Conservation (phyloP, 2,329 filamentous ascomycete genomes). For the Zymoseptoria passerinii region DNA sequence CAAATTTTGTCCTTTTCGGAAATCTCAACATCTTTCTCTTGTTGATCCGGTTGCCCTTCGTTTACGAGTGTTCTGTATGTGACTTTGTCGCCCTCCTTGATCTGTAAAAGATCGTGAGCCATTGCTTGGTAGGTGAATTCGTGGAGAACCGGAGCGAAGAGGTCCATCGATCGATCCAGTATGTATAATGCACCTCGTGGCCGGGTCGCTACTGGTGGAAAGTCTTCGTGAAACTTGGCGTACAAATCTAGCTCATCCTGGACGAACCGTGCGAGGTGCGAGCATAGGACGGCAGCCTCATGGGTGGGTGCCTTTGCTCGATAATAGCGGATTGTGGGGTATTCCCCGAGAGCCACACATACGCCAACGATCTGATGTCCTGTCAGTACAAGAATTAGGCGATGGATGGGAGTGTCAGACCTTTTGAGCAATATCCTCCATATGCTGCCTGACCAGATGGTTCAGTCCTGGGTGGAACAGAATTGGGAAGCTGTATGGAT, state of each 20-base stretch:
- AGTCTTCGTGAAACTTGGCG: slow-evolving; percentile 72
- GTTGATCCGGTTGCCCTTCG: slow-evolving; percentile 58
- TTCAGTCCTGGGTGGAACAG: slow-evolving; percentile 90
- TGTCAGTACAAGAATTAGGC: neutral
- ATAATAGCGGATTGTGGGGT: slow-evolving; percentile 88
- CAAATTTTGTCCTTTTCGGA: slow-evolving; percentile 86
- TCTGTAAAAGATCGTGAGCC: slow-evolving; percentile 85
- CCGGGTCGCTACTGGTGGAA: slow-evolving; percentile 68
- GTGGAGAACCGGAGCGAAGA: slow-evolving; percentile 78
- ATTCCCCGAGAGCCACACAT: slow-evolving; percentile 87
- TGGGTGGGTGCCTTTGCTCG: slow-evolving; percentile 65
- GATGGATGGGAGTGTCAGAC: slow-evolving; percentile 37
- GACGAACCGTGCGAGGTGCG: slow-evolving; percentile 81
- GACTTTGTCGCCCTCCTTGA: slow-evolving; percentile 81
- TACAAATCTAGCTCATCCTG: slow-evolving; percentile 88
- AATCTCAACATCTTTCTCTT: slow-evolving; percentile 87
- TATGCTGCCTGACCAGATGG: slow-evolving; percentile 68
- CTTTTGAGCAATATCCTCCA: slow-evolving; percentile 82
- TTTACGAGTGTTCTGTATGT: slow-evolving; percentile 76
- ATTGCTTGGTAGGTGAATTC: slow-evolving; percentile 99
- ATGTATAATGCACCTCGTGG: slow-evolving; percentile 79
- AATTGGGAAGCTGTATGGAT: slow-evolving; percentile 91
- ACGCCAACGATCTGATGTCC: slow-evolving; percentile 63
- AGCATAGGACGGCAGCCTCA: slow-evolving; percentile 79
- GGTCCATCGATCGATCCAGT: slow-evolving; percentile 86